These are phyloP conservation scores for Phoenix roebelenii DNA, from an alignment of 176 grass and related monocot genomes.

Conservation along the genomic window DNA sequence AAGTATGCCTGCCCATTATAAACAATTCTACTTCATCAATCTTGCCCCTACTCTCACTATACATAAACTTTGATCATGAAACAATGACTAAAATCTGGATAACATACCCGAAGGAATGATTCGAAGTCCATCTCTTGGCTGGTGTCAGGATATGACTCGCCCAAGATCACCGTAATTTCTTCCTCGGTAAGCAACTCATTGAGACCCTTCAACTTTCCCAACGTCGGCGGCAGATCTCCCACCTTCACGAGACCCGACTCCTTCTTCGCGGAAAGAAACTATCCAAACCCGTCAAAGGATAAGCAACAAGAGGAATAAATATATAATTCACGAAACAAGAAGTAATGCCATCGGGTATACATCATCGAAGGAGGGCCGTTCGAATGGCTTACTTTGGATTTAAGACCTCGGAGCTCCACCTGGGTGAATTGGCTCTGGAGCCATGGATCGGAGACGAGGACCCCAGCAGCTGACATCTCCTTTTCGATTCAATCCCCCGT, in stretches of 20 bases:
- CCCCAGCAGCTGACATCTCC: conserved; percentile 27
- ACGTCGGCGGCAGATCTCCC: conserved; percentile 60
- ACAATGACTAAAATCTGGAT: too few species aligned
- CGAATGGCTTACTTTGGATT: conserved; percentile 65
- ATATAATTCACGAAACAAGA: conserved; percentile 1
- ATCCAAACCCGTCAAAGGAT: conserved; percentile 7
- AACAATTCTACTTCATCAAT: background rate
- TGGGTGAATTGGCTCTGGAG: conserved; percentile 98
- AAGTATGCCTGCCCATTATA: conserved; percentile 56
- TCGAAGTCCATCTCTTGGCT: conserved; percentile 85
- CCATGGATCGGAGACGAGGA: conserved; percentile 90
- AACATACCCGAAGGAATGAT: conserved; percentile 59
- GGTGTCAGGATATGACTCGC: conserved; percentile 50
- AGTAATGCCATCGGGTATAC: background rate
- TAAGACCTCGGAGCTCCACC: conserved; percentile 86
- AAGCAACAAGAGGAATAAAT: background rate
- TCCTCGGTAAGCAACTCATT: conserved; percentile 54
- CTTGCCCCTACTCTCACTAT: too few species aligned
- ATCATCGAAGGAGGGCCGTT: too few species aligned
- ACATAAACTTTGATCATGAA: too few species aligned
- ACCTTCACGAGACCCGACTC: conserved; percentile 60
- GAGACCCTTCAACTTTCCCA: conserved; percentile 75
- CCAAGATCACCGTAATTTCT: conserved; percentile 57
- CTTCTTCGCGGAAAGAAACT: conserved; percentile 69
- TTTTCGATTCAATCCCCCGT: too few species aligned